Base-by-base conservation (phyloP, 495 filamentous ascomycete genomes). In the Niebla homalea region DNA sequence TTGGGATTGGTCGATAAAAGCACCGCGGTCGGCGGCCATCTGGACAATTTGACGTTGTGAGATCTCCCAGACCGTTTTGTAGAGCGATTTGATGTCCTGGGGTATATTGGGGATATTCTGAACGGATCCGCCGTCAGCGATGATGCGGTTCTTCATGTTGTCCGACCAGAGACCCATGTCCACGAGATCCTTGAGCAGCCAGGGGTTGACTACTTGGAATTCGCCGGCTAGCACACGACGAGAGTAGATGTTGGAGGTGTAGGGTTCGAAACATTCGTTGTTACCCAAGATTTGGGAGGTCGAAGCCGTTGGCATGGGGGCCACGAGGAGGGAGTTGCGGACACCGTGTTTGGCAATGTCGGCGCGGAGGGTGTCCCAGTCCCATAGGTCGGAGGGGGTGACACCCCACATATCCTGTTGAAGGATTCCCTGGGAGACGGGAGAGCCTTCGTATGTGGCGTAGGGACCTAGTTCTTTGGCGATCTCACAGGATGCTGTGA, bases 131-230 rank as follows among this genome's bases (percentile, higher is more conserved):
- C 87, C 88, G 43, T 92, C 90, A 53, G 92, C 83, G 60, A 98
- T 97, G 74, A 98, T 98, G 57, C 92, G 87, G 73, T 98, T 98
- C 78, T 98, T 98, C 92, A 98, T 98, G 75, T 88, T 89, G 69
- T 98, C 92, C 35, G 89, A 95, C 92, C 92, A 98, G 26, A 98
- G 76, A 54, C 92, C 92, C 73, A 96, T 84, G 59, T 98, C 92
- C 51, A 98, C 92, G 15, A 98, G 79, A 60, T 98, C 92, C 75
- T 95, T 96, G 48, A 98, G 80, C 43, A 98, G 71, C 93, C 93
- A 97, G 23, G 92, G 92, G 75, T 98, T 98, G 67, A 98, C 92
- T 45, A 98, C 87, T 70, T 98, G 92, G 80, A 98, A 98, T 65
- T 98, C 92, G 62, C 92, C 92, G 51, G 92, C 92, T 52, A 98